Base-by-base conservation (phyloP, 2,329 filamentous ascomycete genomes). In the Graphilbum ipis-grandicollis region DNA sequence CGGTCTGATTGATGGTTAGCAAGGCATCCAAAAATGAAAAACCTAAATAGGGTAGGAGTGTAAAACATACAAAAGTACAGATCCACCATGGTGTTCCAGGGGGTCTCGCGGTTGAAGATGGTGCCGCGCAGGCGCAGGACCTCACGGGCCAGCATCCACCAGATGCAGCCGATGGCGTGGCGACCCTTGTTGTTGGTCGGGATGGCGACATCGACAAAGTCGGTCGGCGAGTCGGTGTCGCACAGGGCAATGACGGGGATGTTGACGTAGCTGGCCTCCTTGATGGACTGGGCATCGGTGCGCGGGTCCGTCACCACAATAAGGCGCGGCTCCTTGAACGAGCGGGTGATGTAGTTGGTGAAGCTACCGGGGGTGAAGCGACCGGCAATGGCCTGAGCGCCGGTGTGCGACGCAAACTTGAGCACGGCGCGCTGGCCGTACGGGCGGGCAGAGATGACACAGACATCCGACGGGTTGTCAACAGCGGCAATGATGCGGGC, bases 291-390 rank as follows among this genome's bases (percentile, higher is more conserved):
- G 62, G 90, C 84, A 58, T 98, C 90, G 71, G 92, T 98, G 68
- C 92, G 88, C 56, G 90, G 90, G 66, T 98, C 90, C 68, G 90
- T 98, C 58, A 98, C 90, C 62, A 98, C 78, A 67, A 98, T 96
- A 59, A 98, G 75, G 65, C 92, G 92, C 60, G 90, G 90, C 75
- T 98, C 90, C 79, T 94, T 94, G 85, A 98, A 98, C 49, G 90
- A 96, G 59, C 90, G 88, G 66, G 92, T 98, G 80, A 98, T 98
- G 81, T 98, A 98, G 79, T 98, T 98, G 75, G 90, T 98, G 80
- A 98, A 98, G 67, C 88, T 93, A 82, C 90, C 90, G 62, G 90
- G 90, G 60, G 90, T 98, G 81, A 98, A 98, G 63, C 90, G 90
- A 71, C 90, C 90, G 57, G 90, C 92, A 58, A 98, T 98, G 64